These are phyloP conservation scores for Abrus pulchellus DNA, from an alignment of 306 rosid species.

Conservation along the genomic window DNA sequence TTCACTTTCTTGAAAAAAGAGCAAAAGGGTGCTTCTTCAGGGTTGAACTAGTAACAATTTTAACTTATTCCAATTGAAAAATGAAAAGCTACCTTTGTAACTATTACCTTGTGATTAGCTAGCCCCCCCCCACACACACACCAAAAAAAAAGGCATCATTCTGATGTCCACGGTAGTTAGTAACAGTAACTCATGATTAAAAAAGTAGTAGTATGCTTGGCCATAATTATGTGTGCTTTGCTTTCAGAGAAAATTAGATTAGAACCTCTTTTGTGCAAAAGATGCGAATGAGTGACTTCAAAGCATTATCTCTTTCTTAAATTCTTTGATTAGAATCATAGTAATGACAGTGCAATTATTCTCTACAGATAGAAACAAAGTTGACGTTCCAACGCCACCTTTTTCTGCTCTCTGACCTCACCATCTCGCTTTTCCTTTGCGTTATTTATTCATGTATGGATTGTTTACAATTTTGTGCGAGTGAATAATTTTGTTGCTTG, in stretches of 20 bases:
- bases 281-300: constrained; percentile 67
- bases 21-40: neutral
- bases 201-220: constrained; percentile 12
- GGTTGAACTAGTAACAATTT: constrained; percentile 17
- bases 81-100: neutral
- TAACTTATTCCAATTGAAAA: neutral
- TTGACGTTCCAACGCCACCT: constrained; percentile 64
- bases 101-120: constrained; percentile 38
- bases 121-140: neutral
- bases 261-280: constrained; percentile 44
- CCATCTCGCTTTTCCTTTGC: constrained; percentile 19
- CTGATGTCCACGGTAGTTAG: constrained; percentile 45
- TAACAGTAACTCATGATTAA: constrained; percentile 46
- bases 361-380: constrained; percentile 54
- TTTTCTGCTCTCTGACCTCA: constrained; percentile 12
- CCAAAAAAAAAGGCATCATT: neutral
- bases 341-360: constrained; percentile 45
- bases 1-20: constrained; percentile 11
- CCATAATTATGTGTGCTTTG: constrained; percentile 50
- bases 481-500: constrained; percentile 49
- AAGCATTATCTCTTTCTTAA: constrained; percentile 59
- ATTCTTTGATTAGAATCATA: constrained; percentile 59
- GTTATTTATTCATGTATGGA: constrained; percentile 30
- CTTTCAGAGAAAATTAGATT: constrained; percentile 50
- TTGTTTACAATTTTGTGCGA: constrained; percentile 32